Evolutionary conservation across 2,329 filamentous ascomycete genomes (phyloP).

Genomic region (Sporothrix pseudoabietina): DNA sequence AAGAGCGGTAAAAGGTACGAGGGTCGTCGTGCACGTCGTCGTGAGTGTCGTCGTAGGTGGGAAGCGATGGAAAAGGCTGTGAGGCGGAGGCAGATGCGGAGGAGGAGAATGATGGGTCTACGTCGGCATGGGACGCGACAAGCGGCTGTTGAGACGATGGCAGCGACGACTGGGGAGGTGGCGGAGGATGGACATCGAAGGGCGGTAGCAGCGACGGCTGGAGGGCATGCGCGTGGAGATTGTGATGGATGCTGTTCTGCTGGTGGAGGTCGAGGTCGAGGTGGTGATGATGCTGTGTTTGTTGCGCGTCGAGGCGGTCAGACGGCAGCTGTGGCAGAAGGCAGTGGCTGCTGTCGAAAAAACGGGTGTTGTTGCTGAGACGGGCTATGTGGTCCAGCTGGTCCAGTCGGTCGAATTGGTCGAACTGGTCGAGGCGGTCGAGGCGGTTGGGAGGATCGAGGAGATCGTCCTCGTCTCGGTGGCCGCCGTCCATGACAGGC

Average conservation of each 20-base stretch:
- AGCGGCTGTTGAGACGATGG: neutral
- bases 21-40: constrained; percentile 27
- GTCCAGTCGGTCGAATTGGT: constrained; percentile 39
- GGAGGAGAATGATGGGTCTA: neutral
- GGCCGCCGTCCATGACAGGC: constrained; percentile 53
- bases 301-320: constrained; percentile 25
- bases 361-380: constrained; percentile 14
- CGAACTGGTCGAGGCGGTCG: constrained; percentile 36
- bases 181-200: constrained; percentile 21
- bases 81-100: neutral
- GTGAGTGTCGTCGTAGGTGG: constrained; percentile 33
- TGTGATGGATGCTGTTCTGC: constrained; percentile 5
- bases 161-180: neutral
- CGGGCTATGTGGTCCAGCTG: constrained; percentile 35
- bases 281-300: constrained; percentile 21
- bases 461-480: constrained; percentile 49
- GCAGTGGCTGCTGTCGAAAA: constrained; percentile 14
- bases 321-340: neutral
- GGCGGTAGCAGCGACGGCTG: constrained; percentile 26
- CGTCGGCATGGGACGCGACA: constrained; percentile 14
- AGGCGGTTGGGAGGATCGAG: constrained; percentile 33
- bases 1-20: constrained; percentile 35
- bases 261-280: neutral
- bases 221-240: constrained; percentile 4
- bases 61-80: constrained; percentile 25